Evolutionary conservation across 208 protist genomes (phyloP), one percentile per base, ranked within the genome.

Genomic region (Novymonas esmeraldas): DNA sequence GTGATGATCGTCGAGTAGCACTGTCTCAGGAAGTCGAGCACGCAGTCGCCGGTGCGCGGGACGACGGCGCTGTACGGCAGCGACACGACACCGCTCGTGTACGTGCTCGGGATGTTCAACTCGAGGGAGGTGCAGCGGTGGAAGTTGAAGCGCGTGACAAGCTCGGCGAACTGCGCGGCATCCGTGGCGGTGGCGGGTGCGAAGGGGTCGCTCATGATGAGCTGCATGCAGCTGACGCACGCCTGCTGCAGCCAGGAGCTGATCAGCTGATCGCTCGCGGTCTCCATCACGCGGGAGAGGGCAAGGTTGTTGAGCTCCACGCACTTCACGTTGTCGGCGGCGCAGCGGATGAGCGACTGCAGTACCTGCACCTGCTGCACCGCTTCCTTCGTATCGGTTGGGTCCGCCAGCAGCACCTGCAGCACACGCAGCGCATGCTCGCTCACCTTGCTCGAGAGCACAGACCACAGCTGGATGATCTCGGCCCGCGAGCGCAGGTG

Each of bases 191-290:
- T 77, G 16, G 91, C 62, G 4, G 85, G 85, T 20, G 66, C 44
- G 50, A 95, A 79, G 42, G 81, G 31, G 73, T 95, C 89, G 42
- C 42, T 78, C 34, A 90, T 70, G 49, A 97, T 82, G 24, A 72
- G 36, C 75, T 92, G 78, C 63, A 87, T 84, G 60, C 70, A 81
- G 38, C 80, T 72, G 42, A 89, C 60, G 67, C 92, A 95, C 9
- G 85, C 81, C 50, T 82, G 84, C 65, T 95, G 86, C 56, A 97
- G 77, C 85, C 88, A 92, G 54, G 63, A 71, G 56, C 87, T 95
- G 59, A 93, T 78, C 36, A 97, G 78, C 46, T 70, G 82, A 72
- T 96, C 89, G 55, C 81, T 90, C 54, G 88, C 73, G 33, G 77
- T 70, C 70, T 96, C 88, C 61, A 90, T 78, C 16, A 78, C 85